Evolutionary conservation across 2,329 filamentous ascomycete genomes (phyloP).

Genomic region (Fusarium sublunatum): DNA sequence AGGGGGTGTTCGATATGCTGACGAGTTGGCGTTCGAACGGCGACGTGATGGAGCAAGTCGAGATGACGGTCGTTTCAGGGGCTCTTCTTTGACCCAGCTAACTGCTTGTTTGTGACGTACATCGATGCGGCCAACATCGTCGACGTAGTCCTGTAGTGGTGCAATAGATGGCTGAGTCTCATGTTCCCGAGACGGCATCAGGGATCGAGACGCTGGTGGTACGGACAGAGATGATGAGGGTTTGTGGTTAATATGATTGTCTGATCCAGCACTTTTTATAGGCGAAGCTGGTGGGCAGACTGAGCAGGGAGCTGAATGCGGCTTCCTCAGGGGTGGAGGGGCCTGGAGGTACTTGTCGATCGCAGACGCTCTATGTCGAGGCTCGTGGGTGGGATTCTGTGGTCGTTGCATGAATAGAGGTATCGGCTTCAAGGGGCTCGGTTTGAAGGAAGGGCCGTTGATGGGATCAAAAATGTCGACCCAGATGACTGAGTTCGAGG

Average conservation of each 20-base stretch:
- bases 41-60: conserved; percentile 40
- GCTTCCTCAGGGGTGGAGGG: conserved; percentile 13
- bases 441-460: conserved; percentile 58
- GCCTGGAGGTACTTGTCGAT: conserved; percentile 29
- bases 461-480: conserved; percentile 63
- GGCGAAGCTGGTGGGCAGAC: conserved; percentile 9
- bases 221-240: conserved; percentile 6
- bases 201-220: conserved; percentile 2
- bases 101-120: conserved; percentile 28
- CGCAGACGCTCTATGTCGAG: conserved; percentile 18
- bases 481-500: conserved; percentile 56
- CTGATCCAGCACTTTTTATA: not conserved
- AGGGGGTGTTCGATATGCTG: conserved; percentile 48
- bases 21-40: conserved; percentile 40
- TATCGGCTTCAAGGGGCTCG: conserved; percentile 63
- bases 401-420: conserved; percentile 59
- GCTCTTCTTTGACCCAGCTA: conserved; percentile 51
- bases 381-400: conserved; percentile 27
- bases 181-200: conserved; percentile 7
- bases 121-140: conserved; percentile 16
- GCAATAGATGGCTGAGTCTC: not conserved
- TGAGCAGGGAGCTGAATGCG: conserved; percentile 13
- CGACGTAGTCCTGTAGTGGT: conserved; percentile 4
- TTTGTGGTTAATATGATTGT: conserved; percentile 1
- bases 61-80: conserved; percentile 55